Percentiles rank a stretch among this genome's conserved stretches.
phyloP scores from a whole-genome alignment of 176 grass and related monocot genomes.

The Triticum monococcum region DNA sequence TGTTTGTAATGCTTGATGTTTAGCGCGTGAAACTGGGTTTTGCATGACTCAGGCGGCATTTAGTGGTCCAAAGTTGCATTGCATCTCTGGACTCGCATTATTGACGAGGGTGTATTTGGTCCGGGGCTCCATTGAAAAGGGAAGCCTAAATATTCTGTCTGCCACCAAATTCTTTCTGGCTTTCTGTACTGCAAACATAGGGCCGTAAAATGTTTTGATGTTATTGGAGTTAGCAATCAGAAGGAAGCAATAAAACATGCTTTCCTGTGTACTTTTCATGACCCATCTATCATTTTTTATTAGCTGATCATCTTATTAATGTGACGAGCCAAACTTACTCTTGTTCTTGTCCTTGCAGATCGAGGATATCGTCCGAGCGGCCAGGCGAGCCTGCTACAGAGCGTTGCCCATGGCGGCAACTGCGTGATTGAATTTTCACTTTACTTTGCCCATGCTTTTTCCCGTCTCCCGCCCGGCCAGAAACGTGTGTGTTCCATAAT shows the following conservation, averaged over 20 bases:
- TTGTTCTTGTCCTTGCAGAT: slow-evolving; percentile 45
- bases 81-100: slow-evolving; percentile 10
- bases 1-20: slow-evolving; percentile 31
- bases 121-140: neutral
- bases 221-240: neutral
- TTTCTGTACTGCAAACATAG: neutral
- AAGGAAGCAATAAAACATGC: neutral
- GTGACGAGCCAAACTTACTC: neutral
- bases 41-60: neutral
- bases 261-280: neutral
- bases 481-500: slow-evolving; percentile 44
- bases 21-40: neutral
- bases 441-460: neutral
- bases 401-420: slow-evolving; percentile 71
- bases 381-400: slow-evolving; percentile 83
- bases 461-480: neutral
- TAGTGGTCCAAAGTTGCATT: slow-evolving; percentile 8
- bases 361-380: slow-evolving; percentile 89
- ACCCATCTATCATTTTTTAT: neutral
- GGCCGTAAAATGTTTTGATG: neutral
- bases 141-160: neutral
- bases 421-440: slow-evolving; percentile 39
- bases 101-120: neutral
- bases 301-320: too few relatives aligned
- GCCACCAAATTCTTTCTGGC: neutral